phyloP scores from a whole-genome alignment of 169 alveolate genomes.

The Plasmodium chabaudi region DNA sequence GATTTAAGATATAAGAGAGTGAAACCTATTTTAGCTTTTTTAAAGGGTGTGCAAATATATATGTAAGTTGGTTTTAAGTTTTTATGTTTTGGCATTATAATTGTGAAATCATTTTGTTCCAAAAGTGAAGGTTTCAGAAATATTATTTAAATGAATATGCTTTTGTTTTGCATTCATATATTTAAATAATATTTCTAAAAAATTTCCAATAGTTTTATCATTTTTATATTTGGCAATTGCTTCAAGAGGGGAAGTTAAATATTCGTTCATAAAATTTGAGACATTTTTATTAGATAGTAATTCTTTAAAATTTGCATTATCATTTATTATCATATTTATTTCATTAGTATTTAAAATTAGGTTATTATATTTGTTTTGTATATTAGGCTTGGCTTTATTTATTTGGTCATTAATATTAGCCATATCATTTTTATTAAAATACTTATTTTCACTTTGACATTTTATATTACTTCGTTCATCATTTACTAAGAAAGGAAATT shows the following conservation, averaged over 20 bases:
- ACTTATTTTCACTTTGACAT: too few species aligned
- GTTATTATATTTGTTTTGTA: conserved; percentile 43
- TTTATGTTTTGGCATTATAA: too few species aligned
- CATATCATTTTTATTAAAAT: too few species aligned
- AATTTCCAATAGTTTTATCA: conserved; percentile 11
- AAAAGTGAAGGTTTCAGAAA: conserved; percentile 16
- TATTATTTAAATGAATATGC: conserved; percentile 27
- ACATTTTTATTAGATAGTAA: conserved; percentile 16
- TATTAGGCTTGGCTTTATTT: neutral
- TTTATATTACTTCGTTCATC: neutral
- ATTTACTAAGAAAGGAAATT: neutral
- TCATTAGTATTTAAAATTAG: conserved; percentile 46
- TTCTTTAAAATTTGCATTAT: conserved; percentile 15
- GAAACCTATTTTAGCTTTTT: too few species aligned
- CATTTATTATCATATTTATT: conserved; percentile 21
- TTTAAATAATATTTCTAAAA: conserved; percentile 30
- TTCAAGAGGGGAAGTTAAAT: conserved; percentile 28
- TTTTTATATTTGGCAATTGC: conserved; percentile 44
- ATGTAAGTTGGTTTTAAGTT: too few species aligned
- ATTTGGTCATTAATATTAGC: neutral
- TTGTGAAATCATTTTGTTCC: neutral
- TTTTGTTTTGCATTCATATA: conserved; percentile 61
- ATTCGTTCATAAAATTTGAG: conserved; percentile 27
- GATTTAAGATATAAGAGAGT: too few species aligned
- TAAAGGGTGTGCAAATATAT: too few species aligned